Evolutionary conservation across 768 basidiomycete genomes (phyloP), one percentile per base, ranked within the genome.

Genomic region (Mycena vitilis): DNA sequence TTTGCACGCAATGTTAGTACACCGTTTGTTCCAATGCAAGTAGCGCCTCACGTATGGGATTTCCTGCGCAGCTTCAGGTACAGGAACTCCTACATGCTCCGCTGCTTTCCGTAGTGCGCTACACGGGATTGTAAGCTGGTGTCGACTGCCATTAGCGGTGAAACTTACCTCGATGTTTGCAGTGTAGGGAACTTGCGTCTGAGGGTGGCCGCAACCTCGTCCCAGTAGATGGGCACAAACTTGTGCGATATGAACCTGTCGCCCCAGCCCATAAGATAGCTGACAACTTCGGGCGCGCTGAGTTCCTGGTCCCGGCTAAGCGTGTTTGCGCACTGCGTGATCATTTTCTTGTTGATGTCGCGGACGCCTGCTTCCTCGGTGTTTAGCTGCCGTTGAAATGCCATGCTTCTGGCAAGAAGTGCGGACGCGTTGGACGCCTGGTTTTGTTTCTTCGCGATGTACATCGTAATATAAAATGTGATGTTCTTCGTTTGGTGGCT

Each of bases 241-340:
- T 69, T 40, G 61, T 85, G 84, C 0, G 82, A 85, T 18, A 72
- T 57, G 30, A 74, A 81, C 0, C 66, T 52, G 56, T 84, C 83
- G 0, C 79, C 80, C 82, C 81, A 84, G 3, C 81, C 83, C 81
- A 83, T 84, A 0, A 85, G 52, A 52, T 83, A 81, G 12, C 73
- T 75, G 0, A 84, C 75, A 0, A 83, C 77, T 65, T 81, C 80
- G 0, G 79, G 79, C 0, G 75, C 82, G n/a, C 79, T 77, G 13
- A 83, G 75, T 62, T 86, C 84, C 53, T 80, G 75, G 30, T 81
- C 66, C 0, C 74, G 36, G 22, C 74, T 80, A 0, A 86, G 48
- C 0, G 75, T 63, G 53, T 83, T 80, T 0, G 76, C 71, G 45
- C 81, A 81, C 6, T 77, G 73, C 40, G 78, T 74, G 0, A 85